Base-by-base conservation (phyloP, 2,329 filamentous ascomycete species). In the Aspergillus sojae region DNA sequence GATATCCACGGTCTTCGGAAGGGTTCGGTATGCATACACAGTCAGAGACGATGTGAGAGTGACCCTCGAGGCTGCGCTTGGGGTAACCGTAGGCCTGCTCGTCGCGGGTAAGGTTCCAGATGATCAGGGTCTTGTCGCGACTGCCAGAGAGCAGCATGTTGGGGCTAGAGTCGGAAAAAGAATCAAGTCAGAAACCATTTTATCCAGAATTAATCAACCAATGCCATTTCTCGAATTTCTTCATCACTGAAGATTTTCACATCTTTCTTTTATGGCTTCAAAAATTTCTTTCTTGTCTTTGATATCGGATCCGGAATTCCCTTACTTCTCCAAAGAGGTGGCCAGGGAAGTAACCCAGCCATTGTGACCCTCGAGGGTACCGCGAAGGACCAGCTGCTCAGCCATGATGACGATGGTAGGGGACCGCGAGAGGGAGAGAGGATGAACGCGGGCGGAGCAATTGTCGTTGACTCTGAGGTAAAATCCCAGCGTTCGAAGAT, bases 1-100 rank as follows among this genome's bases (percentile, higher is more conserved):
- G 56, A 43, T 14, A 16, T 32, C 43, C 57, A 34, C 57, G 43
- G 36, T 54, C 14, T 21, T 28, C 28, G 59, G 65, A 63, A 57
- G 60, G 65, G 46, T 64, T 65, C 62, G 65, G 66, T 64, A 70
- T 79, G 91, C 92, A 78, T 95, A 96, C 95, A 86, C 95, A 98
- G 91, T 99, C 95, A 83, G 95, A 98, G 81, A 99, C 94, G 83
- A 99, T 99, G 91, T 99, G 95, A 72, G 94, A 97, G 89, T 99
- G 95, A 80, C 95, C 95, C 86, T 96, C 91, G 75, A 99, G 93
- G 81, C 93, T 96, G 85, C 95, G 91, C 90, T 99, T 98, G 80
- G 95, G 95, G 89, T 97, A 97, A 78, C 95, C 95, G 88, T 98
- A 99, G 81, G 92, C 91, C 82, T 90, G 89, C 86, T 98, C 95